These are phyloP conservation scores for Tetrapyrgos nigripes DNA, from an alignment of 1,284 basidiomycete species.

Conservation along the genomic window DNA sequence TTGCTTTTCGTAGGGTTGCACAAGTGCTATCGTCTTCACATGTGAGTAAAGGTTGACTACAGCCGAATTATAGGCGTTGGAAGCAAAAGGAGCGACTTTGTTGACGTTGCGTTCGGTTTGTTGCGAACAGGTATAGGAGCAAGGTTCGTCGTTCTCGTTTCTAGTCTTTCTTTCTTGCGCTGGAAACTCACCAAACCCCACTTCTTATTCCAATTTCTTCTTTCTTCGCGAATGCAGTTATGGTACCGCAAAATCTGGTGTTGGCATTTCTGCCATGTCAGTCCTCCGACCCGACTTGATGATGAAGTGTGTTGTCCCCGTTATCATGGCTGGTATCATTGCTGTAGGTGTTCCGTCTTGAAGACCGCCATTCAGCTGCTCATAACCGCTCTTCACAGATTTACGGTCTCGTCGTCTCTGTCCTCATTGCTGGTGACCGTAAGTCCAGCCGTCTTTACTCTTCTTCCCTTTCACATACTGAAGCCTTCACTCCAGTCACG, in stretches of 20 bases:
- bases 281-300: constrained; percentile 94
- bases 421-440: constrained; percentile 84
- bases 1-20: constrained; percentile 76
- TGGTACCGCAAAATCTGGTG: constrained; percentile 98
- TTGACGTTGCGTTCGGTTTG: constrained; percentile 8
- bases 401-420: constrained; percentile 94
- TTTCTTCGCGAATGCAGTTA: constrained; percentile 53
- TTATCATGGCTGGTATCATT: constrained; percentile 99
- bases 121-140: constrained; percentile 67
- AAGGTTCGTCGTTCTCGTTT: constrained; percentile 52
- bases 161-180: constrained; percentile 12
- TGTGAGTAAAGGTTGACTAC: constrained; percentile 62
- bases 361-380: constrained; percentile 7
- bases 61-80: neutral
- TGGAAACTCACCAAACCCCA: constrained; percentile 14
- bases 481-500: constrained; percentile 45
- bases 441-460: constrained; percentile 32
- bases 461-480: neutral
- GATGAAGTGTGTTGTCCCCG: constrained; percentile 96
- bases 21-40: constrained; percentile 96
- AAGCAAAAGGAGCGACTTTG: neutral
- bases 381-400: constrained; percentile 38
- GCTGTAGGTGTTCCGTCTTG: constrained; percentile 62
- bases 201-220: constrained; percentile 1
- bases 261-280: constrained; percentile 98